These are phyloP conservation scores for Fusarium cyanostomum DNA, from an alignment of 2,329 filamentous ascomycete genomes.

Conservation along the genomic window DNA sequence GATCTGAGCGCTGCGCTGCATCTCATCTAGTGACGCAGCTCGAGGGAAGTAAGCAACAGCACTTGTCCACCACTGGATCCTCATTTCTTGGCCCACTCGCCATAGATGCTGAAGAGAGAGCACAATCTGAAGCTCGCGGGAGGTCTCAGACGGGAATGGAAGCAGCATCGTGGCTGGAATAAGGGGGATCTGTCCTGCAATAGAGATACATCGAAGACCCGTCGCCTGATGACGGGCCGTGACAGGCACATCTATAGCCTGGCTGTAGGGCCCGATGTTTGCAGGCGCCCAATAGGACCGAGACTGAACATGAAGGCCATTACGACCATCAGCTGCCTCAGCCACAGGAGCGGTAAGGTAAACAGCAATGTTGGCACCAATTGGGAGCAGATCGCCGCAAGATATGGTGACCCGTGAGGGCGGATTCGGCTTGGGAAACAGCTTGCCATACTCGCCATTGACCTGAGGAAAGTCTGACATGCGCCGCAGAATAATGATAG, in stretches of 20 bases:
- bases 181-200: constrained; percentile 93
- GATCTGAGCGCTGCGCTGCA: constrained; percentile 51
- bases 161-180: constrained; percentile 81
- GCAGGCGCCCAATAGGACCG: constrained; percentile 97
- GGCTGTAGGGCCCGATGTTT: constrained; percentile 97
- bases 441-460: constrained; percentile 78
- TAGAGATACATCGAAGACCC: constrained; percentile 60
- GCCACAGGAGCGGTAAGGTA: constrained; percentile 55
- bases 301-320: constrained; percentile 87
- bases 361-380: constrained; percentile 68
- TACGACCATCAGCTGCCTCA: constrained; percentile 51
- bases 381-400: constrained; percentile 73
- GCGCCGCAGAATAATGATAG: constrained; percentile 75
- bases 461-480: constrained; percentile 83
- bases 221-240: constrained; percentile 22
- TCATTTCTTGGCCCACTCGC: constrained; percentile 78
- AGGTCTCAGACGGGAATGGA: constrained; percentile 49
- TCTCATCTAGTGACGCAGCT: constrained; percentile 40
- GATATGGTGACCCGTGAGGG: constrained; percentile 87
- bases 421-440: constrained; percentile 83
- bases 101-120: constrained; percentile 90
- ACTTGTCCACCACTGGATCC: constrained; percentile 78
- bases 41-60: constrained; percentile 77
- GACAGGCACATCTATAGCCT: constrained; percentile 72
- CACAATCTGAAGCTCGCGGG: constrained; percentile 67